Evolutionary conservation across 805 yeast genomes (phyloP).

Genomic region (Wickerhamomyces chaumierensis): DNA sequence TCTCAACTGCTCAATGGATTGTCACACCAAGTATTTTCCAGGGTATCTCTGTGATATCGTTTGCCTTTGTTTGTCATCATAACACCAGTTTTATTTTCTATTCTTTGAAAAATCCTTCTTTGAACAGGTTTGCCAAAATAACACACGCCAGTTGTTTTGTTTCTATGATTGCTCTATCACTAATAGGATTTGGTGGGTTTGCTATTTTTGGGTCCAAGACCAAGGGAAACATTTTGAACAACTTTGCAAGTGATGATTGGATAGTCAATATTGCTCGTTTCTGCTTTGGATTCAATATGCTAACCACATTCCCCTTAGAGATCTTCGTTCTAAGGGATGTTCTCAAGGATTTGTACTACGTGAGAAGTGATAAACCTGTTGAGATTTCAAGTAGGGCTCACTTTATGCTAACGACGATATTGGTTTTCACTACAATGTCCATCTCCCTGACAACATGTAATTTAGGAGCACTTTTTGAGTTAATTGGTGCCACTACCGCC

Average conservation of each 20-base stretch:
- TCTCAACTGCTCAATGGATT: slow-evolving; percentile 34
- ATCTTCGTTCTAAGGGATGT: slow-evolving; percentile 87
- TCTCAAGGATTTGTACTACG: slow-evolving; percentile 45
- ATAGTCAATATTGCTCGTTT: slow-evolving; percentile 79
- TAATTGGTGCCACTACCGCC: slow-evolving; percentile 90
- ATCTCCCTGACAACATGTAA: slow-evolving; percentile 77
- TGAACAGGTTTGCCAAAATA: slow-evolving; percentile 60
- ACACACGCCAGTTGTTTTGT: slow-evolving; percentile 80
- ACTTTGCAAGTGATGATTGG: slow-evolving; percentile 65
- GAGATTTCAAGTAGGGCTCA: slow-evolving; percentile 41
- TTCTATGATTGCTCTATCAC: slow-evolving; percentile 66
- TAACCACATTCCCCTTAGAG: slow-evolving; percentile 85
- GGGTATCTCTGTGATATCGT: slow-evolving; percentile 88
- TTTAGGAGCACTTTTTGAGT: slow-evolving; percentile 77
- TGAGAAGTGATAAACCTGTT: slow-evolving; percentile 24
- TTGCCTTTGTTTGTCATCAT: slow-evolving; percentile 93
- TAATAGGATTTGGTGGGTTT: slow-evolving; percentile 74
- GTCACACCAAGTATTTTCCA: slow-evolving; percentile 64
- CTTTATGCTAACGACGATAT: slow-evolving; percentile 47
- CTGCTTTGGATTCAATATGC: slow-evolving; percentile 86
- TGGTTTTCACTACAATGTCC: slow-evolving; percentile 61
- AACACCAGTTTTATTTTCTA: slow-evolving; percentile 85
- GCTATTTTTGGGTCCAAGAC: slow-evolving; percentile 65
- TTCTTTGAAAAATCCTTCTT: slow-evolving; percentile 65
- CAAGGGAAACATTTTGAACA: slow-evolving; percentile 81